Percentiles rank a stretch among this genome's conserved stretches.
These are phyloP conservation scores for Graphium sp. DNA, from an alignment of 2,329 filamentous ascomycete species.

Conservation along the genomic window DNA sequence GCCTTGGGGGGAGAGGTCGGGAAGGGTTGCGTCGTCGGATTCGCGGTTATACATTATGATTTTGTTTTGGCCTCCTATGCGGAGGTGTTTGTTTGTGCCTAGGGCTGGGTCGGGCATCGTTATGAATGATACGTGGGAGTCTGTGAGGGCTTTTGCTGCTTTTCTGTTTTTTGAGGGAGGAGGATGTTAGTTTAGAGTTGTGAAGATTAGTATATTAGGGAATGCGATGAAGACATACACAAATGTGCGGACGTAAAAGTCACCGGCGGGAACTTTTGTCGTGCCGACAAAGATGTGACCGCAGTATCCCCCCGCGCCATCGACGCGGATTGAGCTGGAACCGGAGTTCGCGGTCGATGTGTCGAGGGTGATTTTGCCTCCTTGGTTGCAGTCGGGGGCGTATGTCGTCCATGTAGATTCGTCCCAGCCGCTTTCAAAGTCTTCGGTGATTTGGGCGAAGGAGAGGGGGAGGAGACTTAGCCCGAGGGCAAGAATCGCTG, in stretches of 20 bases:
- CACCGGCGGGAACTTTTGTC: slow-evolving; percentile 32
- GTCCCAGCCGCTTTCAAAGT: slow-evolving; percentile 42
- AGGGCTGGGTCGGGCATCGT: slow-evolving; percentile 43
- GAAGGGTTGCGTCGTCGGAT: slow-evolving; percentile 43
- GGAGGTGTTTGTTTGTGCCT: slow-evolving; percentile 38
- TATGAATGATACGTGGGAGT: slow-evolving; percentile 44
- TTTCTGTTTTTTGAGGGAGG: too few species aligned
- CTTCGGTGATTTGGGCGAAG: slow-evolving; percentile 33
- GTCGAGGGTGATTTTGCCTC: slow-evolving; percentile 38
- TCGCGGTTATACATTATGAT: slow-evolving; percentile 52
- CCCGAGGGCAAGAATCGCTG: slow-evolving; percentile 24
- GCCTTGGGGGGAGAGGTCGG: slow-evolving; percentile 40
- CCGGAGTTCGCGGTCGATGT: slow-evolving; percentile 37
- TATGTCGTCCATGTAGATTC: slow-evolving; percentile 39
- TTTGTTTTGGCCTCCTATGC: slow-evolving; percentile 41
- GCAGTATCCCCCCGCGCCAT: slow-evolving; percentile 34
- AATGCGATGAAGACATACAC: slow-evolving; percentile 24
- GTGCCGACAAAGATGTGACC: slow-evolving; percentile 47
- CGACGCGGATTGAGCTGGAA: slow-evolving; percentile 34
- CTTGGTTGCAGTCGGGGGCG: slow-evolving; percentile 41
- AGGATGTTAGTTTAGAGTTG: too few species aligned
- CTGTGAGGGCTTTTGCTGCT: slow-evolving; percentile 36
- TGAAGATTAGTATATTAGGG: neutral
- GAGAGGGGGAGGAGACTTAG: slow-evolving; percentile 27
- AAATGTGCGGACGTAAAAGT: slow-evolving; percentile 38